Evolutionary conservation across 2,329 filamentous ascomycete species (phyloP).

Genomic region (Calcarisporium arbuscula): DNA sequence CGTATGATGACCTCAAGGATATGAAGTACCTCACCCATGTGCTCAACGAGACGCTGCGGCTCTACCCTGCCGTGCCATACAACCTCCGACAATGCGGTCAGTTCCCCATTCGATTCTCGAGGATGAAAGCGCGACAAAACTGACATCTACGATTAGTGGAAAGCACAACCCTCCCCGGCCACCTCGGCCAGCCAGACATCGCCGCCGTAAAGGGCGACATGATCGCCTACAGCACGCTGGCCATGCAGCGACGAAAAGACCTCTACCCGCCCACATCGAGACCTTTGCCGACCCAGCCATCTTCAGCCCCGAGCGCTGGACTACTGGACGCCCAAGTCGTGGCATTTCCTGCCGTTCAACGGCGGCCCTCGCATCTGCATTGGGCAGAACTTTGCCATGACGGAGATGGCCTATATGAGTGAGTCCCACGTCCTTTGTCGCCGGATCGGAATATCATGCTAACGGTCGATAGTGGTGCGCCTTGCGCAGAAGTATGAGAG

Average conservation of each 20-base stretch:
- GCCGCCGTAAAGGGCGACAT: constrained; percentile 57
- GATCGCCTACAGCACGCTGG: constrained; percentile 60
- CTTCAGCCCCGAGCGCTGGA: constrained; percentile 65
- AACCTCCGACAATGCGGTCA: constrained; percentile 52
- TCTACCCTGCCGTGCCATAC: constrained; percentile 74
- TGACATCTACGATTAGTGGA: constrained; percentile 31
- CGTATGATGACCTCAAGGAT: constrained; percentile 74
- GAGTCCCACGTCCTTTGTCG: neutral
- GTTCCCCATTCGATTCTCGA: no score
- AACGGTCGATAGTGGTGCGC: constrained; percentile 29
- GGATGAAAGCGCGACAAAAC: no score
- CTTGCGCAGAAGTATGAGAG: constrained; percentile 54
- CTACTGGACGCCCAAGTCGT: constrained; percentile 55
- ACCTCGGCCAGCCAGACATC: constrained; percentile 56
- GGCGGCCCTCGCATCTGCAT: constrained; percentile 69
- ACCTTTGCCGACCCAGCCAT: constrained; percentile 38
- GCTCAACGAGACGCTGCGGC: constrained; percentile 69
- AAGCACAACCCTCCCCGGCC: constrained; percentile 68
- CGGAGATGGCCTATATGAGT: constrained; percentile 49
- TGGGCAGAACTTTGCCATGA: constrained; percentile 75
- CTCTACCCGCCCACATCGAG: constrained; percentile 49
- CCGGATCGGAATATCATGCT: neutral
- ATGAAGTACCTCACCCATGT: constrained; percentile 76
- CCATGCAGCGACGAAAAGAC: constrained; percentile 66
- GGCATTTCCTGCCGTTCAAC: constrained; percentile 72